phyloP scores from a whole-genome alignment of 306 rosid genomes.

The Betula pendula region DNA sequence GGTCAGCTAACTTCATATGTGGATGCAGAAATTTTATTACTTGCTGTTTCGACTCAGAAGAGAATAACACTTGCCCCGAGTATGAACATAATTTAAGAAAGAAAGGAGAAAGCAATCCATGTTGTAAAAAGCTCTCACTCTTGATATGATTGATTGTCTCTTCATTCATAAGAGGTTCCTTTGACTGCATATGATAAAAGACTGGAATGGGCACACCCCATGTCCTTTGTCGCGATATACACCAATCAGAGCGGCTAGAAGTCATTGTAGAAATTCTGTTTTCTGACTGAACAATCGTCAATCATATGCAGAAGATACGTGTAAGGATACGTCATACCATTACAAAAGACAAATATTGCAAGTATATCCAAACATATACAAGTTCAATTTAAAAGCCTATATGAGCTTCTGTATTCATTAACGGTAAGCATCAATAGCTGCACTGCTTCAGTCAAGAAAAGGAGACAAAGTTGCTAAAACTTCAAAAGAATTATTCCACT shows the following conservation, averaged over 20 bases:
- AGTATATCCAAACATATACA: neutral
- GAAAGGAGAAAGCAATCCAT: constrained; percentile 12
- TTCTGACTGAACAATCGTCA: constrained; percentile 66
- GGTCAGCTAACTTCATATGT: constrained; percentile 12
- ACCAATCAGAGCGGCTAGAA: constrained; percentile 93
- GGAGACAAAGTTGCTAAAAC: neutral
- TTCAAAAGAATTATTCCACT: neutral
- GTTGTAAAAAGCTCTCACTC: constrained; percentile 49
- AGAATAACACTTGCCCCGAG: neutral
- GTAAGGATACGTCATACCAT: constrained; percentile 14
- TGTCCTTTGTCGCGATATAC: constrained; percentile 96
- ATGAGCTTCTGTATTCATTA: neutral
- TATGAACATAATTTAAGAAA: constrained; percentile 2
- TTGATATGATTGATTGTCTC: constrained; percentile 80
- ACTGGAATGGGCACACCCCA: constrained; percentile 99
- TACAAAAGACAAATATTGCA: neutral
- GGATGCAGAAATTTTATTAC: constrained; percentile 19
- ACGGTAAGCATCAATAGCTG: neutral
- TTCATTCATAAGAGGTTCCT: constrained; percentile 94
- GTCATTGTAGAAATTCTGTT: constrained; percentile 97
- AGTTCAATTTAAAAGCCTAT: neutral
- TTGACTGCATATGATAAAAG: constrained; percentile 76
- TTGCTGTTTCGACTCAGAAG: neutral
- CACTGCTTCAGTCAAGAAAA: neutral
- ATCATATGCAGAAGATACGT: constrained; percentile 17